Evolutionary conservation across 768 basidiomycete genomes (phyloP).

Genomic region (Dioszegia hungarica): DNA sequence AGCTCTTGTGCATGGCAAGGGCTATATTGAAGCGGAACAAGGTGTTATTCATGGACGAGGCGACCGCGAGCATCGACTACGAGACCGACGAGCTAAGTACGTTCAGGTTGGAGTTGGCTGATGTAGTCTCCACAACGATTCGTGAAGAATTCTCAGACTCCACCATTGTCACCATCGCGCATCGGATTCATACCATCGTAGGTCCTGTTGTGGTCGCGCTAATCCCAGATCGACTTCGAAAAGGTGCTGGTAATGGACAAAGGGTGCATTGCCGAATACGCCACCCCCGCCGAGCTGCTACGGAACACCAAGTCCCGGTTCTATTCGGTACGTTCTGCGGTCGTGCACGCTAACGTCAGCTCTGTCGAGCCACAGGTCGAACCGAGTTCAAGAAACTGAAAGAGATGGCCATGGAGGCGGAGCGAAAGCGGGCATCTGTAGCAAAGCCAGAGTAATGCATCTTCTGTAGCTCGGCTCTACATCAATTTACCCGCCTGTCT

Average conservation of each 20-base stretch:
- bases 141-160: constrained; percentile 61
- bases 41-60: constrained; percentile 80
- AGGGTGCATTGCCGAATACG: constrained; percentile 73
- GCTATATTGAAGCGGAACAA: constrained; percentile 75
- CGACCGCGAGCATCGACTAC: constrained; percentile 63
- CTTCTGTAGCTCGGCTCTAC: background rate
- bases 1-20: constrained; percentile 78
- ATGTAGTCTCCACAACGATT: constrained; percentile 45
- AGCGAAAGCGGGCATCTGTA: constrained; percentile 17
- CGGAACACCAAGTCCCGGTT: constrained; percentile 43
- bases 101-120: constrained; percentile 32
- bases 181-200: constrained; percentile 70
- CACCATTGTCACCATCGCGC: constrained; percentile 78
- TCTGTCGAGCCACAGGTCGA: constrained; percentile 45
- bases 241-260: constrained; percentile 59
- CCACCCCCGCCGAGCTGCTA: constrained; percentile 40
- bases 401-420: constrained; percentile 37
- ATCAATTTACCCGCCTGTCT: constrained; percentile 10
- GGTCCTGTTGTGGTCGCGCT: constrained; percentile 18
- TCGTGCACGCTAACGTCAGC: constrained; percentile 11
- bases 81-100: constrained; percentile 77
- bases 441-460: background rate
- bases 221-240: constrained; percentile 65
- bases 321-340: constrained; percentile 28
- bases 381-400: constrained; percentile 45